Base-by-base conservation (phyloP, 768 basidiomycete genomes). In the Podaxis carcinomalis region DNA sequence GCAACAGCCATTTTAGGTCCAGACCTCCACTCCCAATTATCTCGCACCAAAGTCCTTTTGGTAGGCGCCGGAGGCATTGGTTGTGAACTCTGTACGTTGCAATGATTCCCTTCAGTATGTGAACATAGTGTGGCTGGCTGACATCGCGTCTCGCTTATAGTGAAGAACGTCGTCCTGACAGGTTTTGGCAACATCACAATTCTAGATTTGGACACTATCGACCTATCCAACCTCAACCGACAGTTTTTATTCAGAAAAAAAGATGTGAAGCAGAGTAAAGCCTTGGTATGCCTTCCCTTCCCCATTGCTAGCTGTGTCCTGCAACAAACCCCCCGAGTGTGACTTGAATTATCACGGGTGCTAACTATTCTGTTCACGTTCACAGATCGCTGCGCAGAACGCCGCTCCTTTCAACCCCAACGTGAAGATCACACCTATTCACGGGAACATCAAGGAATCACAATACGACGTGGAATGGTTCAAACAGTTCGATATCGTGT, bases 11-110 rank as follows among this genome's bases (percentile, higher is more conserved):
- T 98, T 59, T 80, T 98, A 3, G 95, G 95, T 5, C 74, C 83
- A 42, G 87, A 90, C 65, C 74, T 94, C 14, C 83, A 85, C 66
- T 70, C 75, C 23, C 80, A 81, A 59, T 77, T 93, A 3, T 77
- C 84, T 3, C 72, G 80, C 46, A 88, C 87, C 5, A 87, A 78
- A 61, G 88, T 97, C 25, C 78, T 99, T 63, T 79, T 98, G 27
- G 96, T 99, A 35, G 97, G 97, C 28, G 94, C 94, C 46, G 95
- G 95, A 49, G 96, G 96, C 0, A 98, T 98, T 69, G 97, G 97
- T 6, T 99, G 96, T 68, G 97, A 99, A 77, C 83, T 99, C 3
- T 72, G 95, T 95, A 72, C 66, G 86, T 80, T 37, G 36, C 46
- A 46, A 40, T 21, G 19, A 5, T 25, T 19, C 51, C 62, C 25